Evolutionary conservation across 2,329 filamentous ascomycete genomes (phyloP).

Genomic region (Kalaharituber pfeilii): DNA sequence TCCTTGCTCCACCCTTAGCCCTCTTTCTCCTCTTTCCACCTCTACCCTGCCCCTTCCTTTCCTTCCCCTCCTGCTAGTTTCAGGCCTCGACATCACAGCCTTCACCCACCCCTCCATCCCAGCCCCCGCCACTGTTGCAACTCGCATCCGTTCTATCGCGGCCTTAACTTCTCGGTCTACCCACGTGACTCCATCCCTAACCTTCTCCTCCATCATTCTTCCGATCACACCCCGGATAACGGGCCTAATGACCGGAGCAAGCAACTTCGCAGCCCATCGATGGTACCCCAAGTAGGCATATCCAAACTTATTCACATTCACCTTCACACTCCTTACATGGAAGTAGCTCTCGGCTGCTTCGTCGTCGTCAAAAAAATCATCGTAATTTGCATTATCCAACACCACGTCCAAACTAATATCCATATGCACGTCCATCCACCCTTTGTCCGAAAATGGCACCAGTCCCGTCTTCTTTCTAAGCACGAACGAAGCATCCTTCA

Average conservation of each 20-base stretch:
- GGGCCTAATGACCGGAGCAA: conserved; percentile 13
- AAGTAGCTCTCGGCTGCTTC: conserved; percentile 16
- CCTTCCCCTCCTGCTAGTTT: conserved; percentile 1
- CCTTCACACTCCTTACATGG: conserved; percentile 12
- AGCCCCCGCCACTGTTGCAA: conserved; percentile 17
- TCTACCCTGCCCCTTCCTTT: conserved; percentile 9
- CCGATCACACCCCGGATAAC: conserved; percentile 10
- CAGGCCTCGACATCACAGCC: conserved; percentile 14
- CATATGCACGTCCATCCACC: conserved; percentile 15
- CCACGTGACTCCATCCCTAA: conserved; percentile 9
- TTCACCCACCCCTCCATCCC: conserved; percentile 17
- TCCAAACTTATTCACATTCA: conserved; percentile 15
- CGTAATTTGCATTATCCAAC: not conserved
- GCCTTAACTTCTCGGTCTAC: conserved; percentile 16
- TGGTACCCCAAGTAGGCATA: conserved; percentile 19
- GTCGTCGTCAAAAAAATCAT: conserved; percentile 3
- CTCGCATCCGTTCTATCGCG: conserved; percentile 13
- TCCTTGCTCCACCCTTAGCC: not conserved
- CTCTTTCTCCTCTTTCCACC: conserved; percentile 2
- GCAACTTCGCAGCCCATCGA: conserved; percentile 14
- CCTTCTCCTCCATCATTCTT: conserved; percentile 15
- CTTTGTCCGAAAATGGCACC: conserved; percentile 14
- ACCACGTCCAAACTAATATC: not conserved
- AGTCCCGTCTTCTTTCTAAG: conserved; percentile 17
- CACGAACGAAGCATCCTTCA: conserved; percentile 17